A percentile compares a stretch with the other conserved stretches of the same genome.
phyloP scores from a whole-genome alignment of 306 rosid species.

The Cucurbita argyrosperma region DNA sequence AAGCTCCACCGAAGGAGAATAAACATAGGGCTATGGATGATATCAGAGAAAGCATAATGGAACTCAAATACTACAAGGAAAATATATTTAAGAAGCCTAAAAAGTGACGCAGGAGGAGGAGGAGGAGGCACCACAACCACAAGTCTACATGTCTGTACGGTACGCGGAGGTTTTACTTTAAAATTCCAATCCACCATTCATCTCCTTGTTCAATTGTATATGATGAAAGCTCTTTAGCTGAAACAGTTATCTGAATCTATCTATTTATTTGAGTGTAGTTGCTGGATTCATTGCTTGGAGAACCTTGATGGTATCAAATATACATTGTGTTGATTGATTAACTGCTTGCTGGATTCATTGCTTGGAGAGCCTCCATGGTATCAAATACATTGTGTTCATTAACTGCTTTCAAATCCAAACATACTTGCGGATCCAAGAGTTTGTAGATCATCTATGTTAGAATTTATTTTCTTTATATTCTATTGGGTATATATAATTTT shows the following conservation, averaged over 20 bases:
- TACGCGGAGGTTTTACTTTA: not conserved
- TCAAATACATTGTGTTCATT: not conserved
- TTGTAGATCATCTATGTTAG: not conserved
- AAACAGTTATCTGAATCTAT: not conserved
- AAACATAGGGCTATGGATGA: constrained; percentile 96
- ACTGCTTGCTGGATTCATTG: too few species aligned
- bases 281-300: not conserved
- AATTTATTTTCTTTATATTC: not conserved
- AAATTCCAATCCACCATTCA: not conserved
- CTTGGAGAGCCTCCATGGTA: not conserved
- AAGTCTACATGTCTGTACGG: not conserved
- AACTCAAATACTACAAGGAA: constrained; percentile 64
- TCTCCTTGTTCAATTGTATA: not conserved
- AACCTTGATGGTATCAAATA: too few species aligned
- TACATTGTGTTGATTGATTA: too few species aligned
- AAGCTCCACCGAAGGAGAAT: constrained; percentile 50
- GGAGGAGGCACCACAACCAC: not conserved
- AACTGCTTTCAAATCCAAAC: not conserved
- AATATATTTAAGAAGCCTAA: constrained; percentile 57
- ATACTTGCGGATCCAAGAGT: not conserved
- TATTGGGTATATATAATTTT: not conserved
- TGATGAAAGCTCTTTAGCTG: not conserved
- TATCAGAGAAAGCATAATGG: constrained; percentile 74
- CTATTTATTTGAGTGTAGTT: not conserved
- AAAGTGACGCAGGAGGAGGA: constrained; percentile 26